Evolutionary conservation across 2,329 filamentous ascomycete species (phyloP).

Genomic region (Aphanoascus verrucosus): DNA sequence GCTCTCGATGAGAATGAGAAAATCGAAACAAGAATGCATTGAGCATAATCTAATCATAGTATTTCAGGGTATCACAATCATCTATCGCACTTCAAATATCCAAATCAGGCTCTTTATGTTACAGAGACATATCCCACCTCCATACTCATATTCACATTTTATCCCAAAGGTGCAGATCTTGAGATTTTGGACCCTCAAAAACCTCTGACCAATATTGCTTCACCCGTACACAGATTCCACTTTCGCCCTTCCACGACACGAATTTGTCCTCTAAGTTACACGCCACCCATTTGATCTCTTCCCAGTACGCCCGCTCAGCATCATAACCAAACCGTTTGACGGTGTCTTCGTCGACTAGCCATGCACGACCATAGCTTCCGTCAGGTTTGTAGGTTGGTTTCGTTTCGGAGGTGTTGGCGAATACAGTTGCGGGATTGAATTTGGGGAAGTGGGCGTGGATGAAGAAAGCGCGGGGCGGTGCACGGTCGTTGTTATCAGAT

Average conservation of each 20-base stretch:
- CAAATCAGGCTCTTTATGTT: background rate
- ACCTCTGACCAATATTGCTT: constrained; percentile 16
- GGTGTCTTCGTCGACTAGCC: constrained; percentile 27
- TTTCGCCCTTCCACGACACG: constrained; percentile 24
- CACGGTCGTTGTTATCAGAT: constrained; percentile 13
- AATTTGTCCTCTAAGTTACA: constrained; percentile 28
- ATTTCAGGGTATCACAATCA: background rate
- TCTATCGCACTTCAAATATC: background rate
- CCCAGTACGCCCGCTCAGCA: constrained; percentile 31
- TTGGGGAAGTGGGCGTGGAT: constrained; percentile 34
- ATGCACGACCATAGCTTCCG: constrained; percentile 28
- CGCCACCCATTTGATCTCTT: constrained; percentile 33
- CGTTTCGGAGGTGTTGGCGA: constrained; percentile 28
- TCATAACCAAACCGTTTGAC: constrained; percentile 30
- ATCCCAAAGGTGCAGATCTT: constrained; percentile 2
- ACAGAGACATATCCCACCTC: too few relatives aligned
- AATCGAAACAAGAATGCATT: background rate
- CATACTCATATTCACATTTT: too few relatives aligned
- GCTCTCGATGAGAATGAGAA: too few relatives aligned
- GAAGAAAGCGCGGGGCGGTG: constrained; percentile 26
- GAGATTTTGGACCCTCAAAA: background rate
- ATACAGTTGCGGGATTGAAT: constrained; percentile 31
- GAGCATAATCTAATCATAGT: background rate
- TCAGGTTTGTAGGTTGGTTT: constrained; percentile 29
- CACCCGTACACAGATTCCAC: constrained; percentile 17